phyloP scores from a whole-genome alignment of 2,329 filamentous ascomycete genomes.

The Paracorniculantispora psalliotae region DNA sequence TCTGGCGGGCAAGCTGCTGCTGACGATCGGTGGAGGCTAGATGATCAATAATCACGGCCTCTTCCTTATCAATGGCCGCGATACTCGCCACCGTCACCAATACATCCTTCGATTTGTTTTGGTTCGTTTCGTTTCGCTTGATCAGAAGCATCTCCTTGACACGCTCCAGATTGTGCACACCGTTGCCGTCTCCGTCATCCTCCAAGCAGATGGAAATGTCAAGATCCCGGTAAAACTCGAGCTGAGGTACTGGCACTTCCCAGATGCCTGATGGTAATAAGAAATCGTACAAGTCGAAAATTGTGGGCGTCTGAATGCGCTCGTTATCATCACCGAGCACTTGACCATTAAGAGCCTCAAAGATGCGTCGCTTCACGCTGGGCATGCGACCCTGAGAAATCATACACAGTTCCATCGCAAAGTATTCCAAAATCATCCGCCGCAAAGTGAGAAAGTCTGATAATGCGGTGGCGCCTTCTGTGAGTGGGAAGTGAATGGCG shows the following conservation, averaged over 20 bases:
- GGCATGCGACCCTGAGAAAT: constrained; percentile 67
- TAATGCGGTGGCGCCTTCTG: constrained; percentile 62
- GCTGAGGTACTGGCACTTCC: constrained; percentile 45
- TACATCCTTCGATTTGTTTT: constrained; percentile 19
- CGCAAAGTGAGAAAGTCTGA: constrained; percentile 74
- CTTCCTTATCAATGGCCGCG: constrained; percentile 51
- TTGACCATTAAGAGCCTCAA: constrained; percentile 72
- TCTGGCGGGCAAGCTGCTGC: constrained; percentile 49
- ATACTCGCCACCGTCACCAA: constrained; percentile 47
- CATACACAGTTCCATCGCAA: constrained; percentile 76
- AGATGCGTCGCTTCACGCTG: constrained; percentile 62
- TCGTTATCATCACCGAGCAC: constrained; percentile 63
- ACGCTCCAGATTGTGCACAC: constrained; percentile 64
- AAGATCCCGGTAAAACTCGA: constrained; percentile 59
- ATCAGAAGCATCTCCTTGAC: constrained; percentile 70
- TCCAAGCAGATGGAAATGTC: constrained; percentile 63
- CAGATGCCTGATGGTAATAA: constrained; percentile 52
- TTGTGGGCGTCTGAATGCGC: constrained; percentile 61
- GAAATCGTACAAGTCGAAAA: constrained; percentile 94
- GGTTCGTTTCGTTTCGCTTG: constrained; percentile 55
- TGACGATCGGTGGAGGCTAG: constrained; percentile 60
- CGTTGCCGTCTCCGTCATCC: constrained; percentile 50
- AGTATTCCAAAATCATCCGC: constrained; percentile 76
- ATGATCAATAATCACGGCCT: constrained; percentile 54
- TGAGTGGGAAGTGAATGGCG: constrained; percentile 63